Conservation (phyloP, 2,329 filamentous ascomycete species). For the Nemania serpens region DNA sequence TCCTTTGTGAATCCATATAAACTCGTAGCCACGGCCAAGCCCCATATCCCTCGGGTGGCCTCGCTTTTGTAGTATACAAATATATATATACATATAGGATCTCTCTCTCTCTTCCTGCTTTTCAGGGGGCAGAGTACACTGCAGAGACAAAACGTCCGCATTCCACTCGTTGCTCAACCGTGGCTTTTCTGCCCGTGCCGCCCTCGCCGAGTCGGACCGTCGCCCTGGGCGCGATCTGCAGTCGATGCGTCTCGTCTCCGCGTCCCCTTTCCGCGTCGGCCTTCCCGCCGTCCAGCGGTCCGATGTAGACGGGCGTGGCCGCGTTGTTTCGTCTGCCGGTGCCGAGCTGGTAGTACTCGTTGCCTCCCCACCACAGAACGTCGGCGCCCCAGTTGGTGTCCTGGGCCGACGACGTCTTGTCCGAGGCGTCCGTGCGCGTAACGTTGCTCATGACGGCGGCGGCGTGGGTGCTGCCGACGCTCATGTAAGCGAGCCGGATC, state of each 20-base stretch:
- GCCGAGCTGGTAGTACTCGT: conserved; percentile 91
- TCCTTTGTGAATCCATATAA: conserved; percentile 5
- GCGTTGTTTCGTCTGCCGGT: conserved; percentile 87
- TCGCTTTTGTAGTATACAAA: no score
- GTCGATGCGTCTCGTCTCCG: conserved; percentile 68
- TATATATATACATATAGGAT: no score
- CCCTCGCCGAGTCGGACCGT: conserved; percentile 67
- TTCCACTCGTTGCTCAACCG: conserved; percentile 83
- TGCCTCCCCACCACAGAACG: conserved; percentile 91
- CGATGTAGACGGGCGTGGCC: conserved; percentile 76
- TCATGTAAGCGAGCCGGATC: conserved; percentile 75
- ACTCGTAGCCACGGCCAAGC: conserved; percentile 6
- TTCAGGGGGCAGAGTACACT: conserved; percentile 67
- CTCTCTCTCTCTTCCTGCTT: no score
- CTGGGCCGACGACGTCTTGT: conserved; percentile 57
- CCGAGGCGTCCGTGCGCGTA: conserved; percentile 64
- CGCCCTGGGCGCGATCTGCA: conserved; percentile 79
- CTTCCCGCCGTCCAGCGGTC: conserved; percentile 66
- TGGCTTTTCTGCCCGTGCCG: conserved; percentile 69
- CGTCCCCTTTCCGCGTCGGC: conserved; percentile 65
- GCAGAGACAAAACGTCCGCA: conserved; percentile 83
- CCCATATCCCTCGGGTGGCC: background rate
- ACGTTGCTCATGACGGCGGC: conserved; percentile 84
- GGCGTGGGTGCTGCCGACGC: conserved; percentile 78
- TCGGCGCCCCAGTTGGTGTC: conserved; percentile 89